Conservation (phyloP, 805 yeast genomes). For the Metschnikowia baotianmanensis region DNA sequence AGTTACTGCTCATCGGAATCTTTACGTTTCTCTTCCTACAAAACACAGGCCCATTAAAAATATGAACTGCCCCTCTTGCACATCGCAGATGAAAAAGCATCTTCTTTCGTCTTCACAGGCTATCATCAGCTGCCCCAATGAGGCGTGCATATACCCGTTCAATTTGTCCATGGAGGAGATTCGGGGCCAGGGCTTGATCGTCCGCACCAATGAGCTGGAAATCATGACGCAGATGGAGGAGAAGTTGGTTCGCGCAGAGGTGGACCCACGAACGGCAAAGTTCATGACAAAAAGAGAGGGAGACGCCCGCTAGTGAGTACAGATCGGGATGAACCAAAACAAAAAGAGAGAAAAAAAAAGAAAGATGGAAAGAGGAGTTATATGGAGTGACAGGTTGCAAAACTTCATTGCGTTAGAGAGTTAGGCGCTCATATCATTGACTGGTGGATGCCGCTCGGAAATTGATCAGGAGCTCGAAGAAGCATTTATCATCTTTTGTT, state of each 20-base stretch:
- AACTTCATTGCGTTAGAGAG: too few species aligned
- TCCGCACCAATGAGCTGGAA: constrained; percentile 22
- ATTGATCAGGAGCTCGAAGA: too few species aligned
- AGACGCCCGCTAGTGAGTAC: not conserved
- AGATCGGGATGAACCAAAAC: not conserved
- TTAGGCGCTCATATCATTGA: too few species aligned
- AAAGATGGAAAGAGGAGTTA: too few species aligned
- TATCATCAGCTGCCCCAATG: constrained; percentile 28
- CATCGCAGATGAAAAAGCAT: constrained; percentile 23
- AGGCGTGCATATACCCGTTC: constrained; percentile 33
- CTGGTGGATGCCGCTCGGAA: too few species aligned
- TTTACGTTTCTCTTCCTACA: not conserved
- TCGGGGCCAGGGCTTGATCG: constrained; percentile 23
- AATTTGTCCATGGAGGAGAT: constrained; percentile 30
- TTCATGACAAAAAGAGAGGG: constrained; percentile 20
- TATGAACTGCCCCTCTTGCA: constrained; percentile 33
- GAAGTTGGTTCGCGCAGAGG: constrained; percentile 25
- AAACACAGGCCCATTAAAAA: not conserved
- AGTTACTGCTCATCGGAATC: not conserved
- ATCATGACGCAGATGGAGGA: constrained; percentile 27
- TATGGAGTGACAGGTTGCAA: too few species aligned
- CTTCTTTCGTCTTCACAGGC: constrained; percentile 28
- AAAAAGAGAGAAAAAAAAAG: not conserved
- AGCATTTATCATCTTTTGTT: too few species aligned
- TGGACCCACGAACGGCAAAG: constrained; percentile 25